Evolutionary conservation across 2,329 filamentous ascomycete species (phyloP).

Genomic region (Pseudocercospora eumusae): DNA sequence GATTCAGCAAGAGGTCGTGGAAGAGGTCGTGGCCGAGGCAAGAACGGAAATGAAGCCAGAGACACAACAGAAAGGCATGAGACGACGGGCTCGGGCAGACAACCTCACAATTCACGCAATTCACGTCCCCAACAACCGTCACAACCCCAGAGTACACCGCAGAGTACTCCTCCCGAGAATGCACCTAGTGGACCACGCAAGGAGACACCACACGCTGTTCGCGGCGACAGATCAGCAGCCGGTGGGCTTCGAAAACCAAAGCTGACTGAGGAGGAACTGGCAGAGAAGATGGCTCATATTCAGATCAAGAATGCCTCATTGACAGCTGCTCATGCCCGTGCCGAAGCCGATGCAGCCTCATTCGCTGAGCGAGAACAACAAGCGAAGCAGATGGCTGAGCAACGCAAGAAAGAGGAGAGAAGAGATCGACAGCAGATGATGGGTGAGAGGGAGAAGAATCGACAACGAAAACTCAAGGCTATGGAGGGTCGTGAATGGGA

Average conservation of each 20-base stretch:
- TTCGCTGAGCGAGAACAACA: slow-evolving; percentile 65
- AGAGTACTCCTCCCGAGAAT: slow-evolving; percentile 25
- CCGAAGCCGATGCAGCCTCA: slow-evolving; percentile 67
- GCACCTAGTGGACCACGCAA: slow-evolving; percentile 31
- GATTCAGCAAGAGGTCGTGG: slow-evolving; percentile 26
- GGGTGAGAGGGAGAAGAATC: slow-evolving; percentile 62
- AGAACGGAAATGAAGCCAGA: slow-evolving; percentile 24
- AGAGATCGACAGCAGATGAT: slow-evolving; percentile 61
- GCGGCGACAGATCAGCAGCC: slow-evolving; percentile 40
- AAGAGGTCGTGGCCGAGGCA: slow-evolving; percentile 30
- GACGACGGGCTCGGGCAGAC: neutral
- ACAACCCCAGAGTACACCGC: no score
- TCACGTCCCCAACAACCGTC: slow-evolving; percentile 14
- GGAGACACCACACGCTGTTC: slow-evolving; percentile 34
- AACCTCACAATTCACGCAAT: neutral
- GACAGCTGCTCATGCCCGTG: slow-evolving; percentile 62
- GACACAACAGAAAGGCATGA: slow-evolving; percentile 5
- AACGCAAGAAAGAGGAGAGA: slow-evolving; percentile 52
- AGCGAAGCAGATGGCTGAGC: slow-evolving; percentile 53
- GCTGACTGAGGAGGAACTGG: slow-evolving; percentile 65
- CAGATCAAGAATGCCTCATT: slow-evolving; percentile 62
- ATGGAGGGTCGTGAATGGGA: slow-evolving; percentile 64
- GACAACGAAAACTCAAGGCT: slow-evolving; percentile 60
- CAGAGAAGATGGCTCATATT: slow-evolving; percentile 62
- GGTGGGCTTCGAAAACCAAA: slow-evolving; percentile 53